Conservation (phyloP, 192 early-diverging fungal species). For the Coemansia sp. region DNA sequence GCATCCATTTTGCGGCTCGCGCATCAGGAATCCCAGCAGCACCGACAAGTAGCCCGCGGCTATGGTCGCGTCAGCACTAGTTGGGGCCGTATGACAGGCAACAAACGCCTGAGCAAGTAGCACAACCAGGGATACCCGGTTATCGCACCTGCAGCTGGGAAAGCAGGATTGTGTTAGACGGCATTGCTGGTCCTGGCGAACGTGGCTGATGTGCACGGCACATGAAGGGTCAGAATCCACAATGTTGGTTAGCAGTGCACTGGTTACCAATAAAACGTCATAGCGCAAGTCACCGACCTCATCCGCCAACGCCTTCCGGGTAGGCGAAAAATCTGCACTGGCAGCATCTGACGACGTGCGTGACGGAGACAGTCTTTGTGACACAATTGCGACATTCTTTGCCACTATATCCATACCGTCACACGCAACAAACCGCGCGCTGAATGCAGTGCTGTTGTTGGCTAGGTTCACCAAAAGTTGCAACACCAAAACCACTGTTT, state of each 20-base stretch:
- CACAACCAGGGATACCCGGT: constrained; percentile 20
- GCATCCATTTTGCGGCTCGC: constrained; percentile 11
- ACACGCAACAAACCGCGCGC: constrained; percentile 34
- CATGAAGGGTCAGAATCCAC: constrained; percentile 48
- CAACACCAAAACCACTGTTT: constrained; percentile 31
- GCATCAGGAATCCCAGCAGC: constrained; percentile 41
- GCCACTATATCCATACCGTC: constrained; percentile 36
- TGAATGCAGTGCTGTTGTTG: constrained; percentile 42
- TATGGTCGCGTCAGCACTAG: constrained; percentile 30
- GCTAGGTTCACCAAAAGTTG: constrained; percentile 51
- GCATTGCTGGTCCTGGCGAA: constrained; percentile 38
- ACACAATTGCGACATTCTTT: constrained; percentile 40
- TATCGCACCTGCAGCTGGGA: constrained; percentile 29
- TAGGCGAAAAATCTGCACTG: constrained; percentile 8
- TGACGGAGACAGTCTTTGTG: constrained; percentile 15
- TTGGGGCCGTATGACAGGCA: constrained; percentile 16
- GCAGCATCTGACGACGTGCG: not conserved
- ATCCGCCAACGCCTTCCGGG: constrained; percentile 15
- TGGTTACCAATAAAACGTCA: constrained; percentile 43
- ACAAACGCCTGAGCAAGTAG: constrained; percentile 38
- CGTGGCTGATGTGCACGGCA: constrained; percentile 28
- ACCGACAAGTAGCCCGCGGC: constrained; percentile 49
- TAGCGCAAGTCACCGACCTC: constrained; percentile 37
- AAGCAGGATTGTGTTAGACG: constrained; percentile 24
- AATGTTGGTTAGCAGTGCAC: constrained; percentile 44